Evolutionary conservation across 2,329 filamentous ascomycete species (phyloP).

Genomic region (Whalleya microplaca): DNA sequence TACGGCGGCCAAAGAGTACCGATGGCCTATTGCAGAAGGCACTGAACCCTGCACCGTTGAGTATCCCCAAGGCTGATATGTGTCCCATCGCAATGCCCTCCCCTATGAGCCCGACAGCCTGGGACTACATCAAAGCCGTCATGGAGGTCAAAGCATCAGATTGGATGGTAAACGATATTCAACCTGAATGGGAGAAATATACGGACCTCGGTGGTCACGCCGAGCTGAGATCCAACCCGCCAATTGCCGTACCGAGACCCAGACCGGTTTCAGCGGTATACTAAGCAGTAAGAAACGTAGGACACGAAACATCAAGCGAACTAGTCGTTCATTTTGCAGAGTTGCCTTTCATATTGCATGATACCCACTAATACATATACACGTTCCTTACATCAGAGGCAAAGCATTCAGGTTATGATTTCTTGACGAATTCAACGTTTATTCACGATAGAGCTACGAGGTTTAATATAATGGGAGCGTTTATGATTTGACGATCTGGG

Average conservation of each 20-base stretch:
- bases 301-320: not conserved
- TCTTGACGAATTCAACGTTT: not conserved
- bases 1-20: constrained; percentile 10
- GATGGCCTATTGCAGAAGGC: not conserved
- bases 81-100: constrained; percentile 27
- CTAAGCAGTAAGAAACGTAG: not conserved
- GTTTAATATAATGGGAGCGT: not conserved
- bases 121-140: constrained; percentile 28
- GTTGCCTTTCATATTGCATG: not conserved
- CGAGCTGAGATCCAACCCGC: constrained; percentile 8
- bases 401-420: not conserved
- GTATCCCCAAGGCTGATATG: constrained; percentile 22
- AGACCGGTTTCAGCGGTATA: not conserved
- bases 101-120: constrained; percentile 21
- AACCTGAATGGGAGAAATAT: constrained; percentile 31
- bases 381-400: not conserved
- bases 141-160: constrained; percentile 29
- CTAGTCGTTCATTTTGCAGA: not conserved
- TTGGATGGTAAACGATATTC: constrained; percentile 19
- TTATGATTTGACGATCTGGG: not conserved
- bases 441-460: not conserved
- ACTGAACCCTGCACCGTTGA: constrained; percentile 19
- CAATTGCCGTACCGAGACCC: not conserved
- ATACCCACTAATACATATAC: not conserved
- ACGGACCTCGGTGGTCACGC: constrained; percentile 27